These are phyloP conservation scores for Suillus americanus DNA, from an alignment of 768 basidiomycete species.

Conservation along the genomic window DNA sequence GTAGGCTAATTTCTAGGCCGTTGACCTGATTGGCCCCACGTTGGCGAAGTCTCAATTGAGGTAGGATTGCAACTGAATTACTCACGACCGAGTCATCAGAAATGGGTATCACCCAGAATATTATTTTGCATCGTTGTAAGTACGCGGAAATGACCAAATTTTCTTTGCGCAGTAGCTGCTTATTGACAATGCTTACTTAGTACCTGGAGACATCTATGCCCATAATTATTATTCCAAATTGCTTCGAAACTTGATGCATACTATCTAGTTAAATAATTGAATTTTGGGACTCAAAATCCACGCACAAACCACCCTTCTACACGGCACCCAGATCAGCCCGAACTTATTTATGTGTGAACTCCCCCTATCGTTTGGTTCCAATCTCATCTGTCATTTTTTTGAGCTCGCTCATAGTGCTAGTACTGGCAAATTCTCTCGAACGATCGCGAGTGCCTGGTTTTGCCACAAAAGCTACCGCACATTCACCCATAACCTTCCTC, in stretches of 20 bases:
- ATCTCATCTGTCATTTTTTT: too few species aligned
- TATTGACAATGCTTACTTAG: not conserved
- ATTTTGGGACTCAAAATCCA: not conserved
- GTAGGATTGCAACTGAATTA: not conserved
- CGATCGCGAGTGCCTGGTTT: not conserved
- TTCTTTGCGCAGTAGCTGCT: not conserved
- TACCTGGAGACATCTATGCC: not conserved
- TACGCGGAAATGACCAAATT: not conserved
- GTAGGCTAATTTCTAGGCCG: slow-evolving; percentile 59
- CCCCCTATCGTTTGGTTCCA: too few species aligned
- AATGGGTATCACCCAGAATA: not conserved
- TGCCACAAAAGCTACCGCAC: not conserved
- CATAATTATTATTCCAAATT: not conserved
- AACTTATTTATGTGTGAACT: not conserved
- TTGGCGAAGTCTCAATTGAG: not conserved
- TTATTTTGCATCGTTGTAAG: not conserved
- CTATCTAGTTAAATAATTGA: not conserved
- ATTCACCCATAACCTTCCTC: not conserved
- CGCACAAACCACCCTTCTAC: not conserved
- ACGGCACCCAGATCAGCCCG: not conserved
- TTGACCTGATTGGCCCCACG: slow-evolving; percentile 32
- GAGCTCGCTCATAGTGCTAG: not conserved
- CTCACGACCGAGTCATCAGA: not conserved
- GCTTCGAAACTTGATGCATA: not conserved
- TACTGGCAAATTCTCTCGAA: not conserved